Evolutionary conservation across 2,329 filamentous ascomycete species (phyloP), one percentile per base, ranked within the genome.

Genomic region (Alternaria solani): DNA sequence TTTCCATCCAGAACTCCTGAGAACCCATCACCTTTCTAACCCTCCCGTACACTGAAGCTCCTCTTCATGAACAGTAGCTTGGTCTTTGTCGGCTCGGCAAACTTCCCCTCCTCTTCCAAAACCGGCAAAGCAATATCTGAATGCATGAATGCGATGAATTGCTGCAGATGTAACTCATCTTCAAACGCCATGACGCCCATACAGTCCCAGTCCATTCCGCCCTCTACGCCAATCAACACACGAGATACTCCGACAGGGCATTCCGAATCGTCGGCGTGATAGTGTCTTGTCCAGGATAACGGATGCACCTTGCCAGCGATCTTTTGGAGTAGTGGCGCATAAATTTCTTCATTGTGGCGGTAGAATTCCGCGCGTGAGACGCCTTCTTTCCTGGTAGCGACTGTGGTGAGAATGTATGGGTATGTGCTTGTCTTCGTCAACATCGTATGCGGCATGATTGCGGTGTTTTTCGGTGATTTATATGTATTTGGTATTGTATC

Each of bases 141-240:
- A n/a, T 68, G 53, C 57, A 68, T 65, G 41, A 68, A 65, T 0
- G 66, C 59, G 25, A 68, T 63, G 28, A 68, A 68, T n/a, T 67
- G 66, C 55, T 68, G 66, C 44, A 44, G 63, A 28, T 68, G 66
- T 46, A 68, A 34, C 28, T 68, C 64, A n/a, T 68, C 66, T 12
- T 36, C 61, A 32, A 68, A 68, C 11, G 62, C 57, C 66, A 68
- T 68, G 12, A 62, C 61, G 23, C 66, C 60, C 20, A 64, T 65
- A 20, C 64, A 67, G 30, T 68, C 66, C 64, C 64, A 68, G n/a
- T 67, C 66, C 23, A 68, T 39, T n/a, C 54, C 56, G 6, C 62
- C 64, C 28, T 61, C 52, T 2, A 26, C 46, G 11, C 64, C 64
- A 16, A 68, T 51, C 20, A 66, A 55, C 2, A 62, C 43, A 23